Base-by-base conservation (phyloP, 805 yeast species). In the Candida vaughaniae region DNA sequence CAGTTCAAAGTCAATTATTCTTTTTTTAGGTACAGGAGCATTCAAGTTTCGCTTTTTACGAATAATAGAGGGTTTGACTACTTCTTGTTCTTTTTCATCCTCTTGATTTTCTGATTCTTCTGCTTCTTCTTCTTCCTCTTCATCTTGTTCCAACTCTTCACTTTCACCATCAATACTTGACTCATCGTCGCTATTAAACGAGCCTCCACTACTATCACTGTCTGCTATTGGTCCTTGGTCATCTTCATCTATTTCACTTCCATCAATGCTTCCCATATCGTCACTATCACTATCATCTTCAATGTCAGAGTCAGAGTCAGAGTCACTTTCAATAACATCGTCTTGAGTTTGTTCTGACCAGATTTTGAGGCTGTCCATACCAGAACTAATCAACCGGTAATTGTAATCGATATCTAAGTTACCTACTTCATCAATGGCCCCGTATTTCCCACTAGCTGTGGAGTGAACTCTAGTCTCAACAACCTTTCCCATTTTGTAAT, bases 381-480 rank as follows among this genome's bases (percentile, higher is more conserved):
- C 93, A 5, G 84, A 88, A 56, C 85, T 80, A 3, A 85, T 77
- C 36, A 89, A 64, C 42, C 96, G 73, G 53, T 88, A 93, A 38
- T 83, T 84, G 46, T 56, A 78, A 57, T 91, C 99, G 36, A 87
- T 66, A 53, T 89, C 97, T 45, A 91, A 64, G 29, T 74, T 70
- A 0, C 77, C 72, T 2, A 88, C 91, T 46, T 87, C 96, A 54
- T 90, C 98, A 1, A 57, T 51, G 8, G 60, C 65, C 5, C 67
- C 69, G 28, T 51, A 38, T 42, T 62, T 62, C 3, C 62, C 62
- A 10, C 40, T 36, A 3, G 64, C 56, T 5, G 62, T 56, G 11
- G 84, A 77, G 53, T 89, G 96, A 6, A 71, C 69, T 45, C 91
- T 71, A 3, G 77, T 70, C 49, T 81, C 90, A 5, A 77, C 66